phyloP scores from a whole-genome alignment of 1,284 basidiomycete species.

The Cutaneotrichosporon sp. region DNA sequence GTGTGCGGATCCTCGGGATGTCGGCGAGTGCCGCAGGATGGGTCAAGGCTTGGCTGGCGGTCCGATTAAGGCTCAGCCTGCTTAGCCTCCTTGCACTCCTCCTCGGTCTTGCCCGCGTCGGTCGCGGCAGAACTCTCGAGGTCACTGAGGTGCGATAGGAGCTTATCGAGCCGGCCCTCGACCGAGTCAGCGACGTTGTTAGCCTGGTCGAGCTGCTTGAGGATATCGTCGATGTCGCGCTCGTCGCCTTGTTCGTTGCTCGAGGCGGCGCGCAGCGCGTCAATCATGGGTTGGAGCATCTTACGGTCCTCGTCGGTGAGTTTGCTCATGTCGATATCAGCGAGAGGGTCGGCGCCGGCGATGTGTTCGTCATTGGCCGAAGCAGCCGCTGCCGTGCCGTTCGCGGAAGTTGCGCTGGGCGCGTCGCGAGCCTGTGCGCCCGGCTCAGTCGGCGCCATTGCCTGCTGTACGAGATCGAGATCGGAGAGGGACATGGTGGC shows the following conservation, averaged over 20 bases:
- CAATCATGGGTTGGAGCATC: constrained; percentile 25
- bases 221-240: constrained; percentile 30
- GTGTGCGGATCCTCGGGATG: neutral
- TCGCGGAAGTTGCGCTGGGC: neutral
- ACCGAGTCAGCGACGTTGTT: constrained; percentile 44
- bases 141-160: constrained; percentile 36
- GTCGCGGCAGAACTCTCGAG: constrained; percentile 27
- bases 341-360: constrained; percentile 7
- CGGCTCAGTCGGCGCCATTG: constrained; percentile 31
- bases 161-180: constrained; percentile 41
- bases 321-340: constrained; percentile 22
- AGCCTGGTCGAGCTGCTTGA: constrained; percentile 44
- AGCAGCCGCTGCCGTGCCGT: neutral
- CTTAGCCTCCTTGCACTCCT: constrained; percentile 27
- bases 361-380: neutral
- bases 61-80: neutral
- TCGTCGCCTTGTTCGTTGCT: constrained; percentile 19
- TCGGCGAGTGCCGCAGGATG: neutral
- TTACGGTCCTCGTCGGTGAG: constrained; percentile 23
- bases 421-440: constrained; percentile 2
- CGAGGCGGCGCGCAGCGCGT: constrained; percentile 18
- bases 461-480: constrained; percentile 43
- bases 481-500: constrained; percentile 39
- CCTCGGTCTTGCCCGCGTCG: constrained; percentile 38
- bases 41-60: neutral